Evolutionary conservation across 345 rosid species (phyloP), one percentile per base, ranked within the genome.

Genomic region (Rhizophora mangle): DNA sequence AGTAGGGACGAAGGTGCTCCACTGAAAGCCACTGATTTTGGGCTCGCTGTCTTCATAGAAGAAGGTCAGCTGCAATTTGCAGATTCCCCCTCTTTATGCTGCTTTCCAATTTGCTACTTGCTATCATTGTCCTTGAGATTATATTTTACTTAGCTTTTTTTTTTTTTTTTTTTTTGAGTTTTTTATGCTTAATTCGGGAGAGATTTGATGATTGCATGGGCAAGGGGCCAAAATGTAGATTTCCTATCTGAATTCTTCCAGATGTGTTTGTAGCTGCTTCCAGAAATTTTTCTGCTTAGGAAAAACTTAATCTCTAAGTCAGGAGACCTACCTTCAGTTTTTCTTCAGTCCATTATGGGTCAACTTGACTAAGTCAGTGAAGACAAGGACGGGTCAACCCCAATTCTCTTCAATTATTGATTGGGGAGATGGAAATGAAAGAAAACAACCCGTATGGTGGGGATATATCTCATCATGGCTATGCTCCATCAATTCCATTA

Each of bases 301-400:
- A 11, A 39, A 39, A 39, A 39, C 16, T 39, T 39, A 39, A 39
- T 39, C 3, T 39, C 3, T 39, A 39, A 39, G 46, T 39, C 18
- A 43, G 49, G 18, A 43, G 19, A 43, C 49, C 18, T 43, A 43
- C 49, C 49, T 43, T 18, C 22, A 60, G 29, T 24, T 36, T 64
- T 65, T 66, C 32, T 53, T 21, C 34, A 43, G 29, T 55, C 54
- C 32, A 78, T 72, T 46, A 54, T 74, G 72, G 67, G 77, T 79
- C 70, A 70, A 65, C 62, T 5, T 4, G 76, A 27, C 67, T 68
- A 64, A 76, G 89, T 85, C 87, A 77, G 70, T 63, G 68, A 53
- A 63, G 86, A 80, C 46, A 79, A 64, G 15, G 73, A 70, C 81
- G 0, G 65, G 81, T 84, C 79, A 76, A 76, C 51, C 61, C 10